phyloP scores from a whole-genome alignment of 116 monocot genomes.

The Trichopus zeylanicus region DNA sequence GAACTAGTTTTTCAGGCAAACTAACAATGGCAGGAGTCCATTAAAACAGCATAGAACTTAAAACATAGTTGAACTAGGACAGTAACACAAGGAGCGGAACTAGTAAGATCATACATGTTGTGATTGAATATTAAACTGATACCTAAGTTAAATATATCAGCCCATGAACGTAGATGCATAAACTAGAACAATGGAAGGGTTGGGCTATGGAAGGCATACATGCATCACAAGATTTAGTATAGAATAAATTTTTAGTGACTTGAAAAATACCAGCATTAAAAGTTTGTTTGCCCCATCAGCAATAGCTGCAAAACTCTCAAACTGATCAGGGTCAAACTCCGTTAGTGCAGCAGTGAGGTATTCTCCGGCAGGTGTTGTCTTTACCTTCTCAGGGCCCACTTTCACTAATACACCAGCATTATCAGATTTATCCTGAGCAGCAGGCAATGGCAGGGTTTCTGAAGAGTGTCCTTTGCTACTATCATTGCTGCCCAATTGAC shows the following conservation, averaged over 20 bases:
- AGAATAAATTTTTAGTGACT: background rate
- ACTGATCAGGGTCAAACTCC: constrained; percentile 94
- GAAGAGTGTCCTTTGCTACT: constrained; percentile 29
- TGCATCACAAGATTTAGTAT: no score
- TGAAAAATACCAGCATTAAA: constrained; percentile 77
- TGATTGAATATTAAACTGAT: background rate
- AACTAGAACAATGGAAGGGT: background rate
- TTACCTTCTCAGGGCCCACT: constrained; percentile 59
- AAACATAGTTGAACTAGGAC: no score
- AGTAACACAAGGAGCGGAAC: no score
- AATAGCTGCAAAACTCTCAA: constrained; percentile 83
- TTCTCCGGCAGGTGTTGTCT: constrained; percentile 96
- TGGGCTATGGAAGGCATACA: background rate
- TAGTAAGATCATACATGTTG: background rate
- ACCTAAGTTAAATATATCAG: background rate
- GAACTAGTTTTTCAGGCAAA: background rate
- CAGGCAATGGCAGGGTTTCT: constrained; percentile 29
- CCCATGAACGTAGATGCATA: background rate
- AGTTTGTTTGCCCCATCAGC: constrained; percentile 98
- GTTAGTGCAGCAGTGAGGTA: constrained; percentile 84
- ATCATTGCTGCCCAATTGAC: constrained; percentile 53
- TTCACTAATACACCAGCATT: constrained; percentile 67
- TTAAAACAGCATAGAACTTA: no score
- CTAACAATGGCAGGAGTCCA: no score
- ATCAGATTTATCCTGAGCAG: constrained; percentile 28